Conservation (phyloP, 2,329 filamentous ascomycete species). For the Trichocomaceae sp. region DNA sequence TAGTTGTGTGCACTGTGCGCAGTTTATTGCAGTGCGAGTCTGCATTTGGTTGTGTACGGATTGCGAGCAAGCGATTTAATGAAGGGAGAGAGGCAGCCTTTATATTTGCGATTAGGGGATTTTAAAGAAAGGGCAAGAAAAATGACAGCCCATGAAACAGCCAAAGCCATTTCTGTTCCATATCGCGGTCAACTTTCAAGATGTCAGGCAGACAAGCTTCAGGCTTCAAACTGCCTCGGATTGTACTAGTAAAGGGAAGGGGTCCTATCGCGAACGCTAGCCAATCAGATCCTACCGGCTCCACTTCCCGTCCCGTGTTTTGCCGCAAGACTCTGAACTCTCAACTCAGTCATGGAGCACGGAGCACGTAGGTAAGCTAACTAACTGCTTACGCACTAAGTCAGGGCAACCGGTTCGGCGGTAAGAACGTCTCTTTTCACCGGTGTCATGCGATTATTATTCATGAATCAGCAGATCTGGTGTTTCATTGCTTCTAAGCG, state of each 20-base stretch:
- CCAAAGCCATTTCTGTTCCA: too few species aligned
- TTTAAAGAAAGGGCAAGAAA: neutral
- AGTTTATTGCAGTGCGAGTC: too few species aligned
- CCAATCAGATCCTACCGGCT: slow-evolving; percentile 5
- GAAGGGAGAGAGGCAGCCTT: neutral
- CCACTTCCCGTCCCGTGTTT: slow-evolving; percentile 9
- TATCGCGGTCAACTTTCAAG: too few species aligned
- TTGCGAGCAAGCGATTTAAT: neutral
- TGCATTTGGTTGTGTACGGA: too few species aligned
- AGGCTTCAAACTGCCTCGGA: neutral
- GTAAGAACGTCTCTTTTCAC: neutral
- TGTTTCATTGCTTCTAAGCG: neutral
- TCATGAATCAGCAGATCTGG: neutral
- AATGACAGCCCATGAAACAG: too few species aligned
- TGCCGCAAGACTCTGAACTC: neutral
- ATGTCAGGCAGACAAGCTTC: too few species aligned
- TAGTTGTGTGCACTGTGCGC: too few species aligned
- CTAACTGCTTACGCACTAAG: neutral
- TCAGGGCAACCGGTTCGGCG: too few species aligned
- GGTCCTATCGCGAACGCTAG: neutral
- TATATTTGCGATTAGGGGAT: too few species aligned
- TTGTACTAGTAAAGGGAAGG: neutral
- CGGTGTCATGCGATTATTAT: neutral
- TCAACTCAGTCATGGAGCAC: neutral
- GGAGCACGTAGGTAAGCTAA: too few species aligned